Base-by-base conservation (phyloP, 257 asterid genomes). In the Rehmannia glutinosa region DNA sequence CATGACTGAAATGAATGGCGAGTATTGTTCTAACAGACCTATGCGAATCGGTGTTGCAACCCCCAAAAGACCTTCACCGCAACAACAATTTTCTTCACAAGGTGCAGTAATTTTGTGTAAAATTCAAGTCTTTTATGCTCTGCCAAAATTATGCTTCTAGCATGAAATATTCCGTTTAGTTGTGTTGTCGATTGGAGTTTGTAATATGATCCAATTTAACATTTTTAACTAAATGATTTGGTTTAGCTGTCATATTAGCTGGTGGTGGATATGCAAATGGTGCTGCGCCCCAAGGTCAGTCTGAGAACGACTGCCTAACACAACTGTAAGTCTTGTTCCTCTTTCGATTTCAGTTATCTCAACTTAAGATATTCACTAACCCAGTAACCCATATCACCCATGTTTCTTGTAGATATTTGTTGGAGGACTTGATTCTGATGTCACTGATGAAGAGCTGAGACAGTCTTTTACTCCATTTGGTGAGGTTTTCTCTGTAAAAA, bases 11-110 rank as follows among this genome's bases (percentile, higher is more conserved):
- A 94, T 94, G 99, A 89, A 94, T 68, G 99, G 99, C 38, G 88
- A 51, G 20, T 83, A 78, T 71, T 91, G 98, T 80, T 94, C 98
- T 50, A 91, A 87, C 79, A 83, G 98, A 76, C 89, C 97, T 43
- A 94, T 94, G 99, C 82, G 98, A 35, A 64, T 94, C 65, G 86
- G 95, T 55, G 93, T 86, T 80, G 99, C 98, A 3, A 94, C 99
- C 64, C 98, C 99, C 27, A 91, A 94, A 77, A 94, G 87, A 78
- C 84, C 90, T 20, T 78, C 85, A 4, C 55, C 81, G 3, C 92
- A 86, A 63, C 91, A 84, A 70, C 99, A 88, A 23, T 89, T 59
- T 85, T 74, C 93, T 71, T 91, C 98, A 28, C 99, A 91, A 87
- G 99, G 99, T 94, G 68, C 70, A 16, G 13, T 43, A 21, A 54